Conservation (phyloP, 2,329 filamentous ascomycete genomes). For the Blastomyces gilchristii region DNA sequence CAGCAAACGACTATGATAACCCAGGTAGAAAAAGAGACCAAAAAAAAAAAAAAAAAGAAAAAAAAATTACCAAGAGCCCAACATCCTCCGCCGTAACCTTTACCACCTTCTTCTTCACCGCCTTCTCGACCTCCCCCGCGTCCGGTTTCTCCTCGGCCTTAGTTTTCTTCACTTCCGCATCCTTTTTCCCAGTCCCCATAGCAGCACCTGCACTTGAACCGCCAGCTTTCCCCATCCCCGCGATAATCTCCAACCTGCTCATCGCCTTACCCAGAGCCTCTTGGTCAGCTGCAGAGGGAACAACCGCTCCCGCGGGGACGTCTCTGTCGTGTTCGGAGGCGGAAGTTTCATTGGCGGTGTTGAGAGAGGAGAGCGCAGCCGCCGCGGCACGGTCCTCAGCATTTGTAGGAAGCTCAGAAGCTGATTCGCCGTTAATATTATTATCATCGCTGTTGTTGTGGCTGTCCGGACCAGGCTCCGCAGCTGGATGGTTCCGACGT, state of each 20-base stretch:
- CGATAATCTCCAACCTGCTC: slow-evolving; percentile 38
- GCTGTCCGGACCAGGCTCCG: not conserved
- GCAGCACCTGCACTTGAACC: slow-evolving; percentile 12
- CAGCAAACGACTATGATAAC: not conserved
- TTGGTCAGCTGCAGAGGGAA: slow-evolving; percentile 32
- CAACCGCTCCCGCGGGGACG: slow-evolving; percentile 18
- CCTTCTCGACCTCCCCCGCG: slow-evolving; percentile 17
- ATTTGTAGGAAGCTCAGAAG: slow-evolving; percentile 32
- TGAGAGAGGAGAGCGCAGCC: slow-evolving; percentile 39
- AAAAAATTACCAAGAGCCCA: slow-evolving; percentile 33
- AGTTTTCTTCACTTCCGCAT: slow-evolving; percentile 20
- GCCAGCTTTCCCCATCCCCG: slow-evolving; percentile 21
- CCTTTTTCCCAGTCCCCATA: slow-evolving; percentile 16
- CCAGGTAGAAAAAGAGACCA: no score
- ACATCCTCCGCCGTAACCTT: slow-evolving; percentile 40
- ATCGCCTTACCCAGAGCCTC: slow-evolving; percentile 43
- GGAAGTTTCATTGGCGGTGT: slow-evolving; percentile 28
- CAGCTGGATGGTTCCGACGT: not conserved
- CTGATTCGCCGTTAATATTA: slow-evolving; percentile 24
- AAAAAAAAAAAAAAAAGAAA: not conserved
- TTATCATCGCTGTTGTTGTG: not conserved
- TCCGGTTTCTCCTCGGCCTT: not conserved
- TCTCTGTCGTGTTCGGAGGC: slow-evolving; percentile 24
- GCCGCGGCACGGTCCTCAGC: slow-evolving; percentile 44
- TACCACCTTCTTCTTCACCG: slow-evolving; percentile 33